Evolutionary conservation across 108 stramenopile species (phyloP), one percentile per base, ranked within the genome.

Genomic region (Skeletonema marinoi): DNA sequence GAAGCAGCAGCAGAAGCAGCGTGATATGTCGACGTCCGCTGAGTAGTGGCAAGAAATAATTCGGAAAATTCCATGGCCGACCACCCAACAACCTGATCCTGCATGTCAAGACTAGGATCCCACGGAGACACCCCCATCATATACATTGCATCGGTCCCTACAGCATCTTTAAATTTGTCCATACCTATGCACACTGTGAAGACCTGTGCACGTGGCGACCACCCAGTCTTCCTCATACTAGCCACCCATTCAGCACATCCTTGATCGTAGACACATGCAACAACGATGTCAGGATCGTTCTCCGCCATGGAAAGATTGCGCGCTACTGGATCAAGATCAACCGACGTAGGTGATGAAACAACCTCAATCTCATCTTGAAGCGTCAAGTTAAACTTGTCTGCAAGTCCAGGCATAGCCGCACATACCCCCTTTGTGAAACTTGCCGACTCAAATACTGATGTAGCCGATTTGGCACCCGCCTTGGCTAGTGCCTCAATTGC

Each of bases 71-170:
- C 73, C 32, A 12, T 35, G 68, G 73, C 19, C 33, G 67, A 50
- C 73, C 73, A 75, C 31, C 67, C 67, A 19, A 51, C 64, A n/a
- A 75, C 51, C 6, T 33, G 29, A 68, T 79, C 78, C 32, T 35
- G 33, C 29, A 54, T 30, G n/a, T 35, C 61, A 11, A 79, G 32
- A 17, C 60, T 64, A 32, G 39, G 21, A 50, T 74, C 51, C 78
- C 78, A 79, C n/a, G 78, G 78, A 25, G 67, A 64, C 31, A 75
- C 54, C 30, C 78, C 78, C 66, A 79, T 74, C 32, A 79, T 56
- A 36, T 79, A 79, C 25, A 30, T 66, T 17, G 73, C 65, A 44
- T 79, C 78, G 29, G 54, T 71, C 68, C 74, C 74, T 1, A 75
- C 46, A n/a, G 74, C 44, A 3, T 75, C n/a, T 19, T 36, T 10